Evolutionary conservation across 148 eudicot species (phyloP).

Genomic region (Cornus kousa): DNA sequence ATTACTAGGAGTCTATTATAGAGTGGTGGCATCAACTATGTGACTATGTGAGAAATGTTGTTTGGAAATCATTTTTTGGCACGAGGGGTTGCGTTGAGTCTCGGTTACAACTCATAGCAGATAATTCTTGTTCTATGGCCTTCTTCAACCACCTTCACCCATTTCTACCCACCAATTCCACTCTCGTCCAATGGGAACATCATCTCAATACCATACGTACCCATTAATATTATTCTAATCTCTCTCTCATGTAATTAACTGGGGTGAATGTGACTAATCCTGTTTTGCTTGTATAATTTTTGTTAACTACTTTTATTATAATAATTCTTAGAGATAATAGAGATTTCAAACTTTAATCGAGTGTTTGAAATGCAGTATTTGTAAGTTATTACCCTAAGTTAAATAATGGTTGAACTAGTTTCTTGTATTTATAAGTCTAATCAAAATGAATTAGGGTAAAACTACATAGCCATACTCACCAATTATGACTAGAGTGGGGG

Average conservation of each 20-base stretch:
- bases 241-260: too few species aligned
- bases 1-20: background rate
- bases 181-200: constrained; percentile 16
- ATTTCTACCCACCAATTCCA: constrained; percentile 39
- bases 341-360: background rate
- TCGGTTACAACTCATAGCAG: background rate
- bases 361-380: background rate
- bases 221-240: too few species aligned
- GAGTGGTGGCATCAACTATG: background rate
- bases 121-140: constrained; percentile 14
- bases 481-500: too few species aligned
- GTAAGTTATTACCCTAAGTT: background rate
- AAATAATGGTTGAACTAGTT: background rate
- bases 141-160: constrained; percentile 51
- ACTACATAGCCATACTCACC: too few species aligned
- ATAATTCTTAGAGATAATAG: background rate
- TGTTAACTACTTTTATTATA: background rate
- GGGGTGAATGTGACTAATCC: too few species aligned
- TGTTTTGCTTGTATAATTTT: too few species aligned
- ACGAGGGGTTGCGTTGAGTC: constrained; percentile 3
- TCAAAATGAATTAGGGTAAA: too few species aligned
- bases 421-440: too few species aligned
- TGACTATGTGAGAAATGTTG: background rate
- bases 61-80: background rate
- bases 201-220: background rate